These are phyloP conservation scores for Exophiala lecanii-corni DNA, from an alignment of 2,329 filamentous ascomycete species.

Conservation along the genomic window DNA sequence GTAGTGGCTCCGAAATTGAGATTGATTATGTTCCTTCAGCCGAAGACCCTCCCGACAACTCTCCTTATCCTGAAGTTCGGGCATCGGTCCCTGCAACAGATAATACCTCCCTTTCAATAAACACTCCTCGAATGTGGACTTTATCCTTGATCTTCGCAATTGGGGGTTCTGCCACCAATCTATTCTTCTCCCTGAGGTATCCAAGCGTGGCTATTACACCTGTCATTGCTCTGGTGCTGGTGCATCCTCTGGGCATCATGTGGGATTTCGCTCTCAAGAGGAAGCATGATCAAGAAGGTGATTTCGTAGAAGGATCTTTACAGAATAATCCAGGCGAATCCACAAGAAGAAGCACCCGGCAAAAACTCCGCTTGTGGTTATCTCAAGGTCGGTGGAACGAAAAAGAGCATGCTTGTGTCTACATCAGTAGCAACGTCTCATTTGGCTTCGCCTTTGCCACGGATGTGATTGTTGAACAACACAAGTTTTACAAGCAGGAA, in stretches of 20 bases:
- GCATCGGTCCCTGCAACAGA: slow-evolving; percentile 74
- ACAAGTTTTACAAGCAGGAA: slow-evolving; percentile 81
- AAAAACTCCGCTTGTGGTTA: slow-evolving; percentile 64
- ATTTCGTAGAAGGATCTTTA: slow-evolving; percentile 55
- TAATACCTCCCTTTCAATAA: slow-evolving; percentile 73
- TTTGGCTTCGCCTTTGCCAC: slow-evolving; percentile 88
- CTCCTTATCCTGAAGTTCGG: slow-evolving; percentile 66
- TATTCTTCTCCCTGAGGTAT: slow-evolving; percentile 87
- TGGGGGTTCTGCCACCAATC: slow-evolving; percentile 74
- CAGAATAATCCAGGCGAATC: slow-evolving; percentile 34
- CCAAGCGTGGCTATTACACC: slow-evolving; percentile 85
- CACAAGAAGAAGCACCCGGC: slow-evolving; percentile 18
- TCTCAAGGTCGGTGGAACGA: slow-evolving; percentile 80
- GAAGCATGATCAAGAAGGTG: slow-evolving; percentile 49
- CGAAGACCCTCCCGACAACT: slow-evolving; percentile 36
- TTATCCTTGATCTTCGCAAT: slow-evolving; percentile 76
- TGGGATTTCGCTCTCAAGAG: slow-evolving; percentile 72
- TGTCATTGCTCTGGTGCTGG: slow-evolving; percentile 78
- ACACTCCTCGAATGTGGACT: slow-evolving; percentile 78
- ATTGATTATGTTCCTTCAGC: slow-evolving; percentile 30
- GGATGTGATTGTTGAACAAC: slow-evolving; percentile 83
- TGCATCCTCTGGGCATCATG: slow-evolving; percentile 74
- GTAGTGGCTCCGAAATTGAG: slow-evolving; percentile 30
- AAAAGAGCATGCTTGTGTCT: slow-evolving; percentile 84
- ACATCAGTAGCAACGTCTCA: slow-evolving; percentile 84